Percentiles rank a stretch among this genome's conserved stretches.
phyloP scores from a whole-genome alignment of 2,329 filamentous ascomycete species.

The Septoria petroselini region DNA sequence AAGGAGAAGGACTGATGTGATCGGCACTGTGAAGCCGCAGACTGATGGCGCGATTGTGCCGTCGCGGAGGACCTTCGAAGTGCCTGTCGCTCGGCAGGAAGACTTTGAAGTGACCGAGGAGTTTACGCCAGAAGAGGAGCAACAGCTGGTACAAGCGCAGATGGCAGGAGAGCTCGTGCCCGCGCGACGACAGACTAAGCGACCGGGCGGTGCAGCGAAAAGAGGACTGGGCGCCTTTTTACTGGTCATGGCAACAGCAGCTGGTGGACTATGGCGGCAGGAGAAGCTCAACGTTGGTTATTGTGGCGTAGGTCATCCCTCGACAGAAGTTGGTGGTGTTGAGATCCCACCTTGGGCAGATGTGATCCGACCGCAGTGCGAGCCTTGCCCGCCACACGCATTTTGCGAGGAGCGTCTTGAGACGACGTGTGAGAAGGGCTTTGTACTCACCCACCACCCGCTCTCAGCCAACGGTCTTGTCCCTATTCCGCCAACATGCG shows the following conservation, averaged over 20 bases:
- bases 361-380: slow-evolving; percentile 73
- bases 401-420: slow-evolving; percentile 78
- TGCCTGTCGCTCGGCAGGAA: slow-evolving; percentile 50
- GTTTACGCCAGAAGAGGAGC: slow-evolving; percentile 86
- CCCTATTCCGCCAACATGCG: slow-evolving; percentile 85
- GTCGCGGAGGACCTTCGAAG: slow-evolving; percentile 58
- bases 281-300: slow-evolving; percentile 97
- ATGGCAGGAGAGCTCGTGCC: slow-evolving; percentile 46
- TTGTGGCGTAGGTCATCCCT: slow-evolving; percentile 73
- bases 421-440: slow-evolving; percentile 80
- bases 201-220: slow-evolving; percentile 49
- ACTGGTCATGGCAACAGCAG: slow-evolving; percentile 65
- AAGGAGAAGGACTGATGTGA: slow-evolving; percentile 45
- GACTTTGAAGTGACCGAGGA: slow-evolving; percentile 70
- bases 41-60: slow-evolving; percentile 55
- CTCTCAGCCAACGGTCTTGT: slow-evolving; percentile 75
- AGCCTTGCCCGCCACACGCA: slow-evolving; percentile 85
- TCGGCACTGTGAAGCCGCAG: slow-evolving; percentile 47
- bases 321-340: slow-evolving; percentile 57
- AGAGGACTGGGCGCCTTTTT: slow-evolving; percentile 69
- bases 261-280: slow-evolving; percentile 81
- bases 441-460: slow-evolving; percentile 79
- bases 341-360: slow-evolving; percentile 71
- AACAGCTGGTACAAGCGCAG: slow-evolving; percentile 72
- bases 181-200: slow-evolving; percentile 39